Base-by-base conservation (phyloP, 2,329 filamentous ascomycete species). In the Aspergillus fumigatus region DNA sequence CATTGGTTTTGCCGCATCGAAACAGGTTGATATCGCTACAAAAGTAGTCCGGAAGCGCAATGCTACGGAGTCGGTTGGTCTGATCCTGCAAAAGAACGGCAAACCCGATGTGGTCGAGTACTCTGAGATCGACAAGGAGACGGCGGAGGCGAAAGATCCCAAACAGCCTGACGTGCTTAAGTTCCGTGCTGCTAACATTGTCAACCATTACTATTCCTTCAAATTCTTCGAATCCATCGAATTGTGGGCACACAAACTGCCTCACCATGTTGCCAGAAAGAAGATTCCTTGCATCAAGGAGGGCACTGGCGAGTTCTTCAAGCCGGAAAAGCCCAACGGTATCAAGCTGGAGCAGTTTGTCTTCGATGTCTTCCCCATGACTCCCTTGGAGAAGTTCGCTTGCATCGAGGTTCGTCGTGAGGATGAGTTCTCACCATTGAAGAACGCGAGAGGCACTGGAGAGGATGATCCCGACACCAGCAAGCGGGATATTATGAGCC, bases 291-390 rank as follows among this genome's bases (percentile, higher is more conserved):
- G 85, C 72, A 83, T 90, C 63, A 86, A 96, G 72, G 82, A 87
- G 14, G 81, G 88, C 71, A 88, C 83, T 32, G 92, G 92, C 61
- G 87, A 90, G 73, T 84, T 85, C 0, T 80, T 96, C 75, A 96
- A 96, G 83, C 92, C 93, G 3, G 87, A 92, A 74, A 94, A 92
- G 79, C 91, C 94, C 62, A 99, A 99, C 71, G 94, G 94, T 65
- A 92, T 99, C 83, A 99, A 99, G 82, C 85, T 99, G 41, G 94
- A 99, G 82, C 94, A 97, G 77, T 99, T 97, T 68, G 92, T 99
- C 59, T 99, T 99, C 72, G 94, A 99, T 73, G 94, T 96, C 70
- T 99, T 99, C 82, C 92, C 93, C 59, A 84, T 93, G 80, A 81
- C 96, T 52, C 79, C 87, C 19, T 85, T 99, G 62, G 83, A 87